Conservation (phyloP, 1,284 basidiomycete genomes). For the Porodaedalea pini region DNA sequence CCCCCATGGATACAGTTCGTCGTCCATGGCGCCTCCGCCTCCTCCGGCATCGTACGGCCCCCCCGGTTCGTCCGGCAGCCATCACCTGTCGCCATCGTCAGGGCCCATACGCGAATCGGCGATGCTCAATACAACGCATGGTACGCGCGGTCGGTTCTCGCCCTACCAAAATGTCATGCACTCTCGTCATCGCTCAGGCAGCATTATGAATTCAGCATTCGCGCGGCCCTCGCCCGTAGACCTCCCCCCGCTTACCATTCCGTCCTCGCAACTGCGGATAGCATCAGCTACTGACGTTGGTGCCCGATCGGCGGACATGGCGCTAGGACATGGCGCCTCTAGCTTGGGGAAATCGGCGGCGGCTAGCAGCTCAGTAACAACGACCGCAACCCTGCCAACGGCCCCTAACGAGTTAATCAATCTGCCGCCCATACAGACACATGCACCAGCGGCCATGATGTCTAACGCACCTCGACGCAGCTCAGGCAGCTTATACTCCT, state of each 20-base stretch:
- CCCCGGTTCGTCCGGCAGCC: background rate
- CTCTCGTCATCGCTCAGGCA: conserved; percentile 4
- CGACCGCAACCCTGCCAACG: conserved; percentile 4
- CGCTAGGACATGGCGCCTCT: background rate
- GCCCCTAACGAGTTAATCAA: conserved; percentile 12
- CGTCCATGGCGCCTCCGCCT: conserved; percentile 10
- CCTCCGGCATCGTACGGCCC: background rate
- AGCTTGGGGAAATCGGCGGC: background rate
- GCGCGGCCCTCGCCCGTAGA: conserved; percentile 14
- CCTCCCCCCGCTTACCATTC: conserved; percentile 18
- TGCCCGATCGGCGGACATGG: background rate
- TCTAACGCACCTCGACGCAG: conserved; percentile 6
- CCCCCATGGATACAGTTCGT: background rate
- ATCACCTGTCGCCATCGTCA: background rate
- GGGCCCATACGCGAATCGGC: conserved; percentile 11
- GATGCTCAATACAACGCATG: background rate
- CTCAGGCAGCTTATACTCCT: conserved; percentile 11
- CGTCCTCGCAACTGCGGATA: conserved; percentile 8
- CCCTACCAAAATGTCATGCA: conserved; percentile 7
- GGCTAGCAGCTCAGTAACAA: background rate
- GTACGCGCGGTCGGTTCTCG: conserved; percentile 8
- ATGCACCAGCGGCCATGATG: background rate
- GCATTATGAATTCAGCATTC: background rate
- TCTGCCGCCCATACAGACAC: conserved; percentile 12
- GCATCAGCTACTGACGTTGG: conserved; percentile 1